Percentiles rank a stretch among this genome's conserved stretches.
Evolutionary conservation across 2,329 filamentous ascomycete genomes (phyloP).

Genomic region (Penicillium italicum): DNA sequence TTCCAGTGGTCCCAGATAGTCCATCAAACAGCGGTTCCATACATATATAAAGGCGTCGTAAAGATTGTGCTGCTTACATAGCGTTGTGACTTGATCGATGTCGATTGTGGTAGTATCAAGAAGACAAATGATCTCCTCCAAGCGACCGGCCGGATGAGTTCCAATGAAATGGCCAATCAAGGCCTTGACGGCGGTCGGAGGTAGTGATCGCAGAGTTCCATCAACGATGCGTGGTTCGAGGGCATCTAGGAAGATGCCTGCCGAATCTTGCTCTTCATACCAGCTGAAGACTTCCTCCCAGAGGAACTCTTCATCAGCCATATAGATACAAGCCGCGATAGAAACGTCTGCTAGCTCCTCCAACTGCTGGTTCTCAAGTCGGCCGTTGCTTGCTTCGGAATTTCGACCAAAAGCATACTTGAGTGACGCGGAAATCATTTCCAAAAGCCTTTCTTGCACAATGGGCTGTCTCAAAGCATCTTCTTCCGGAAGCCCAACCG

Average conservation of each 20-base stretch:
- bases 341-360: slow-evolving; percentile 77
- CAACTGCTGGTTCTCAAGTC: slow-evolving; percentile 60
- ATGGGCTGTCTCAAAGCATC: slow-evolving; percentile 69
- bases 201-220: slow-evolving; percentile 67
- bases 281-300: slow-evolving; percentile 89
- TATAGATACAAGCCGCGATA: slow-evolving; percentile 75
- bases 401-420: slow-evolving; percentile 77
- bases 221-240: slow-evolving; percentile 86
- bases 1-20: slow-evolving; percentile 86
- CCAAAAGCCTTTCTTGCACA: slow-evolving; percentile 82
- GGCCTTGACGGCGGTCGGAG: slow-evolving; percentile 79
- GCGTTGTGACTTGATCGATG: slow-evolving; percentile 81
- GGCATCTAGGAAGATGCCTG: slow-evolving; percentile 78
- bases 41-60: slow-evolving; percentile 97
- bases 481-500: slow-evolving; percentile 88
- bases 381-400: slow-evolving; percentile 46
- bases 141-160: slow-evolving; percentile 67
- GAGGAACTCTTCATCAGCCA: slow-evolving; percentile 75
- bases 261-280: slow-evolving; percentile 73
- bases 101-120: slow-evolving; percentile 89
- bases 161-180: slow-evolving; percentile 77
- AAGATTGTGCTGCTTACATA: slow-evolving; percentile 87
- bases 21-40: slow-evolving; percentile 85
- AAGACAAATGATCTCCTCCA: slow-evolving; percentile 93
- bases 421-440: slow-evolving; percentile 89